Evolutionary conservation across 345 rosid species (phyloP).

Genomic region (Salix purpurea): DNA sequence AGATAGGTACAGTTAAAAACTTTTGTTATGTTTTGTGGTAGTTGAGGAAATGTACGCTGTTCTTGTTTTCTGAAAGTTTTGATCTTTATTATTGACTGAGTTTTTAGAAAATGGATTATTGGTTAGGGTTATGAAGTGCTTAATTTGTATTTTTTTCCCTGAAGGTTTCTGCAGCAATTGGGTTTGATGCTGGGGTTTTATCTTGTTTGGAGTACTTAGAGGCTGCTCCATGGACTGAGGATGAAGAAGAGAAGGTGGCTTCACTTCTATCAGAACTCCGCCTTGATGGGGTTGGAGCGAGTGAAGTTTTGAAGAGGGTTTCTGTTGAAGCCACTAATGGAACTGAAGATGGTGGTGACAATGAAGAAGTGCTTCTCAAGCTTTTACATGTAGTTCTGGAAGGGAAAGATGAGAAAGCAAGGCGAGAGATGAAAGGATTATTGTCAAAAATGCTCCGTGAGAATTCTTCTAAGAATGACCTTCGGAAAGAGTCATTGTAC

Average conservation of each 20-base stretch:
- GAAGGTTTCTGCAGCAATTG: constrained; percentile 94
- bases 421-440: constrained; percentile 95
- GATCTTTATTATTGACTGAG: background rate
- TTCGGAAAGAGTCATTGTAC: constrained; percentile 82
- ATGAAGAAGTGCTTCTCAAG: constrained; percentile 76
- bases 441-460: constrained; percentile 93
- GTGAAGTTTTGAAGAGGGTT: constrained; percentile 90
- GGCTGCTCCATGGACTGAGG: constrained; percentile 99
- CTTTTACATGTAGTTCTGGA: constrained; percentile 87
- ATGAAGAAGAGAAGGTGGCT: constrained; percentile 91
- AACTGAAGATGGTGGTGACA: constrained; percentile 45
- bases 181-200: constrained; percentile 91
- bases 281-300: constrained; percentile 89
- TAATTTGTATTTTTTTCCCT: constrained; percentile 19
- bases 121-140: constrained; percentile 3
- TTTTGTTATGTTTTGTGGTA: background rate
- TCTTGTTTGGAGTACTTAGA: constrained; percentile 95
- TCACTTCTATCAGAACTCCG: constrained; percentile 71
- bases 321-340: constrained; percentile 62
- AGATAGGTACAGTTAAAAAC: background rate
- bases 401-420: constrained; percentile 94
- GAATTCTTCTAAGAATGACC: constrained; percentile 83
- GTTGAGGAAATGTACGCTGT: constrained; percentile 1
- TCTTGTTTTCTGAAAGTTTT: background rate
- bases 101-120: background rate